Evolutionary conservation across 169 alveolate species (phyloP).

Genomic region (Eimeria sp.): DNA sequence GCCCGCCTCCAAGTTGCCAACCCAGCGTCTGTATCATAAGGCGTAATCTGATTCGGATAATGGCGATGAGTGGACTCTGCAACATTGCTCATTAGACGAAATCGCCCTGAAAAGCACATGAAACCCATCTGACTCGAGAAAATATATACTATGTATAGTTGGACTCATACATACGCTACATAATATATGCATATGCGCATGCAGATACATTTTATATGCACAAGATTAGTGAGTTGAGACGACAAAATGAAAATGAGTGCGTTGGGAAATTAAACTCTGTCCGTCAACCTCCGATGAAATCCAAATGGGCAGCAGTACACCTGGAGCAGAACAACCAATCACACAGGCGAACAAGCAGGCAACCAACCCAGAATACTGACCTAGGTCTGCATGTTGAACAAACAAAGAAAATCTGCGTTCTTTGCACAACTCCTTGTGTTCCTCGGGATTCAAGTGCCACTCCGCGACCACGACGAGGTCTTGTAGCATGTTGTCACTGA

Average conservation of each 20-base stretch:
- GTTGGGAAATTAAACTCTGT: too few relatives aligned
- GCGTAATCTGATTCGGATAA: neutral
- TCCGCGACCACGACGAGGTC: constrained; percentile 6
- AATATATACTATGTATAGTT: neutral
- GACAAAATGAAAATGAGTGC: too few relatives aligned
- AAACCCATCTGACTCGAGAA: neutral
- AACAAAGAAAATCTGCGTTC: constrained; percentile 43
- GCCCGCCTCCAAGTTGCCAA: constrained; percentile 25
- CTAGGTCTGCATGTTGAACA: neutral
- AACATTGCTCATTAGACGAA: constrained; percentile 1
- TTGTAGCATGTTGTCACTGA: constrained; percentile 1
- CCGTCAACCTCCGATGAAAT: too few relatives aligned
- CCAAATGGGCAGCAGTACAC: too few relatives aligned
- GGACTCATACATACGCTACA: neutral
- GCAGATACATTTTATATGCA: neutral
- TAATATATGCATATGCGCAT: neutral
- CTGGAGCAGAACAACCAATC: too few relatives aligned
- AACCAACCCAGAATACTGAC: neutral
- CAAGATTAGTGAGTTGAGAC: neutral
- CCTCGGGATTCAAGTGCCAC: constrained; percentile 31
- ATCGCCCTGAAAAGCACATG: neutral
- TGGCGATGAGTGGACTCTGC: neutral
- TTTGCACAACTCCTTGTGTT: neutral
- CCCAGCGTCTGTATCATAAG: neutral
- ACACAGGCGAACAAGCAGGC: too few relatives aligned